Base-by-base conservation (phyloP, 169 alveolate species). In the Eimeria acervulina region DNA sequence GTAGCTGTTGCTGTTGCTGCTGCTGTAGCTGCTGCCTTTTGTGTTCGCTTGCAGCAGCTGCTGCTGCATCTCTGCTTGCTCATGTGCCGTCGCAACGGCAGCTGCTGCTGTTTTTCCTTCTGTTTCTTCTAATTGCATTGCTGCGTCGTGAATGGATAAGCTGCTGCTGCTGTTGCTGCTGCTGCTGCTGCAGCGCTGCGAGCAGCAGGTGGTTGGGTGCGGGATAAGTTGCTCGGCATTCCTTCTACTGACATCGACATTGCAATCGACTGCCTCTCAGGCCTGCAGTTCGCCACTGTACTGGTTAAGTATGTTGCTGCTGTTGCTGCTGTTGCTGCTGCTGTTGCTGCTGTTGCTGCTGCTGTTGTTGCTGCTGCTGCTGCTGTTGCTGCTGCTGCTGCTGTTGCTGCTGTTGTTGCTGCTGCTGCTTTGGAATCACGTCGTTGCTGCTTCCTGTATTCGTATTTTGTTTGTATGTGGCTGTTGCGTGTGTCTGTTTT, bases 131-230 rank as follows among this genome's bases (percentile, higher is more conserved):
- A n/a, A n/a, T n/a, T n/a, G n/a, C n/a, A n/a, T n/a, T n/a, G n/a
- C n/a, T n/a, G n/a, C n/a, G n/a, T n/a, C n/a, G n/a, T n/a, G n/a
- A n/a, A n/a, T n/a, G n/a, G n/a, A n/a, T n/a, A n/a, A n/a, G 55
- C 55, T 47, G 84, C 42, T 40, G 5, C 42, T 7, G 84, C 38
- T 72, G 33, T 26, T 36, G 84, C 84, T 72, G 42, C 51, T 33
- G 33, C 84, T 23, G 36, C 28, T 66, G 78, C 84, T 72, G 84
- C 83, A 78, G 89, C 42, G 70, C 61, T 95, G 87, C 42, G 96
- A 23, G 95, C 92, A 23, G 99, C 99, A 17, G 99, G 99, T 23
- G 99, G 99, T 5, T 99, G 99, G 99, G 99, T 99, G 3, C 95
- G 99, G 95, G 99, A 99, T 97, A 99, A 99, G 97, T 95, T 98